Base-by-base conservation (phyloP, 495 filamentous ascomycete species). In the Penicillium mononematosum region DNA sequence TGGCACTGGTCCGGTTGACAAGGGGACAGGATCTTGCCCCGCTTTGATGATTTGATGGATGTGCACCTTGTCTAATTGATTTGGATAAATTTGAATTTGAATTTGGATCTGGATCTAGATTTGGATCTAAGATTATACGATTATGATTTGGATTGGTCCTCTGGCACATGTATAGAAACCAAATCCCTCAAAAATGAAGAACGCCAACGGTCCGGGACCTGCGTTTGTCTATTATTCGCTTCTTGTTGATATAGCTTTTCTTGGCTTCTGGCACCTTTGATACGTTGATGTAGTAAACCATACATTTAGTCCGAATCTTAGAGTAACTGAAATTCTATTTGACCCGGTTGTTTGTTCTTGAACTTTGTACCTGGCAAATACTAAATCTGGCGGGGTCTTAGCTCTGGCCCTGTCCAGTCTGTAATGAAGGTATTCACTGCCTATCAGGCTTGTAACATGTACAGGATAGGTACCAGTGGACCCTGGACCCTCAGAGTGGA, bases 291-390 rank as follows among this genome's bases (percentile, higher is more conserved):
- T 20, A 39, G 14, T 39, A n/a, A 41, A 27, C 32, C 10, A 34
- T 34, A 34, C 19, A 50, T 20, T 22, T 50, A 24, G 11, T 34
- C 11, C 1, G 31, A 34, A 34, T 14, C 3, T 1, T 34, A 48
- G 46, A 20, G 27, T 32, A 48, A 32, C 25, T 17, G 17, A 16
- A 48, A 48, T 29, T 5, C n/a, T 27, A 20, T 16, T 50, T 16
- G 31, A 50, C 47, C 47, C 47, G 47, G 14, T 25, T 38, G 47
- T 38, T 39, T 42, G 27, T 32, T 53, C 38, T 10, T 32, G n/a
- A 44, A 16, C 50, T 22, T 19, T 5, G 50, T 53, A 53, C 50
- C 50, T 53, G 50, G 39, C 39, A 22, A 43, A 32, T 44, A 44
- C 31, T 16, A 14, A 53, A 44, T 32, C 50, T 2, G 24, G 25